Base-by-base conservation (phyloP, 169 alveolate genomes). In the Cryptosporidium felis region DNA sequence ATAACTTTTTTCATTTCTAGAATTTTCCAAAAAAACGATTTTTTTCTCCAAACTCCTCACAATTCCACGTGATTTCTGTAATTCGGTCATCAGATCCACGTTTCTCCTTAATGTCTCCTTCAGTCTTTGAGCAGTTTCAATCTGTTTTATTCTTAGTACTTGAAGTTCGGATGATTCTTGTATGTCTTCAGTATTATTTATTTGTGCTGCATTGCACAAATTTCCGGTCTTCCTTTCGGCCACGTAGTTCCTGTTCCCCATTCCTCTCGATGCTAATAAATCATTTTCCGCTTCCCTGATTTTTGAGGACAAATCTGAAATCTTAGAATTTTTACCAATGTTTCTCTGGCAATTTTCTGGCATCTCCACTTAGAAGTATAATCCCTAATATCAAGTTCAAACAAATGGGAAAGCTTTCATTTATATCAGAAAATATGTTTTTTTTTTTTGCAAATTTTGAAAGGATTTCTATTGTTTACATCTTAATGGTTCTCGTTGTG, bases 51-150 rank as follows among this genome's bases (percentile, higher is more conserved):
- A 74, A 10, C 41, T 38, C 56, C 85, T 30, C 6, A 74, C 67
- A 30, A 74, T 40, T 49, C 66, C 59, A n/a, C 85, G 65, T 49
- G 85, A 65, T 26, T 74, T 74, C 21, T 74, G 85, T 21, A 74
- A 40, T 38, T 74, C 85, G 12, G 85, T 74, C 85, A 74, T 74
- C 32, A 74, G 40, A 16, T 74, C 85, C 5, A 74, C 85, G 40
- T 74, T 74, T 56, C 85, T 74, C 4, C 85, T 49, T 38, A 74
- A 53, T 40, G 85, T 74, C 40, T 74, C 85, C 58, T 74, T 74
- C 56, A 74, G 34, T 18, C 85, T 74, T 1, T 74, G 85, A 8
- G 85, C 85, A 21, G 85, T 74, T 53, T 74, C 85, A 23, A 74
- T 74, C n/a, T 74, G 85, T 56, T 74, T 74, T 36, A 74, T 14